phyloP scores from a whole-genome alignment of 2,329 filamentous ascomycete genomes.

The Cercospora citrullina region DNA sequence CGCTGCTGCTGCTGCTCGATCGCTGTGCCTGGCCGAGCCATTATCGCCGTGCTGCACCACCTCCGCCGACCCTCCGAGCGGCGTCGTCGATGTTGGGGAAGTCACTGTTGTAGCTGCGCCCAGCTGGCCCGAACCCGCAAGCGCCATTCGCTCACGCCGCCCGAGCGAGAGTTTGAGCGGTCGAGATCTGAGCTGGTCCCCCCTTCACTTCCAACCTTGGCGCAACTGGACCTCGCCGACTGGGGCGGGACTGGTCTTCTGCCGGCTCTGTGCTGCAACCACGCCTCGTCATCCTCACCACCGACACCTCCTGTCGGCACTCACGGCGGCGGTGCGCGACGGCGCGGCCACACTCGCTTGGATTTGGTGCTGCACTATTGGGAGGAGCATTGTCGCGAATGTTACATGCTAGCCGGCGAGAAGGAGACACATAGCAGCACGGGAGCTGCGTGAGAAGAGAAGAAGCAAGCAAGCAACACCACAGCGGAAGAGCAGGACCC shows the following conservation, averaged over 20 bases:
- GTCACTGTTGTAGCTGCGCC: not conserved
- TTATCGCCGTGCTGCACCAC: not conserved
- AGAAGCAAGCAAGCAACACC: conserved; percentile 8
- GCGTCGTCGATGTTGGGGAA: not conserved
- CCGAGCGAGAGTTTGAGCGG: not conserved
- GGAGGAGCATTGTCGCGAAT: not conserved
- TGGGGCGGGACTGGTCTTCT: not conserved
- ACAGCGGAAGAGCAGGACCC: conserved; percentile 3
- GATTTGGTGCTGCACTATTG: not conserved
- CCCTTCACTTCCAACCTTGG: conserved; percentile 6
- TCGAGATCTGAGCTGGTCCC: conserved; percentile 1
- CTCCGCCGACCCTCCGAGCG: not conserved
- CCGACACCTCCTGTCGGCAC: not conserved
- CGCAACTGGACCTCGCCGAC: not conserved
- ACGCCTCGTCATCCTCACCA: conserved; percentile 8
- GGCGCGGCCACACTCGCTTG: conserved; percentile 14
- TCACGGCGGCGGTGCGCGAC: conserved; percentile 9
- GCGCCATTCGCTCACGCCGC: not conserved
- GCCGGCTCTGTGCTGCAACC: not conserved
- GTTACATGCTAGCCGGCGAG: not conserved
- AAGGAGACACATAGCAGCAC: conserved; percentile 1
- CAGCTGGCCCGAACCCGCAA: not conserved
- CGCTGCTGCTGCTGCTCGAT: not conserved
- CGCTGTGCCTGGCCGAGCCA: not conserved
- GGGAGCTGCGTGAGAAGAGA: conserved; percentile 8